These are phyloP conservation scores for Talaromyces sp. DNA, from an alignment of 2,329 filamentous ascomycete genomes.

Conservation along the genomic window DNA sequence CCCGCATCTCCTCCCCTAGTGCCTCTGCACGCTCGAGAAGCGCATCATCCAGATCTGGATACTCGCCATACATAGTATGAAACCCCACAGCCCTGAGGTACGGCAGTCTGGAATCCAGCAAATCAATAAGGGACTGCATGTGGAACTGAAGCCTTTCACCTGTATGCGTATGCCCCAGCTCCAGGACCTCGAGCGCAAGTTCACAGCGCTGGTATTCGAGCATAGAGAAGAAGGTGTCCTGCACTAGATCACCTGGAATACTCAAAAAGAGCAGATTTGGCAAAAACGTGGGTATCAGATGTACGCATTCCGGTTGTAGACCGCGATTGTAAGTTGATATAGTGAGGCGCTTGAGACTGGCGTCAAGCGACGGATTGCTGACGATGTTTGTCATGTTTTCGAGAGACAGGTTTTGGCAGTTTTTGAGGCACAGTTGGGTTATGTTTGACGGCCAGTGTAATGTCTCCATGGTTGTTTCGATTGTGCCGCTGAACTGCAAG, in stretches of 20 bases:
- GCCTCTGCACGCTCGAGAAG: slow-evolving; percentile 23
- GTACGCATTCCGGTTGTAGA: slow-evolving; percentile 27
- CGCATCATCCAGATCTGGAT: slow-evolving; percentile 29
- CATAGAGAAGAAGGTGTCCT: slow-evolving; percentile 28
- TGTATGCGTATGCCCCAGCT: slow-evolving; percentile 25
- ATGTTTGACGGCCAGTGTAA: slow-evolving; percentile 31
- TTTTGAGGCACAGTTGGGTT: slow-evolving; percentile 25
- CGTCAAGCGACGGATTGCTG: slow-evolving; percentile 23
- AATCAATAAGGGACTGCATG: slow-evolving; percentile 22
- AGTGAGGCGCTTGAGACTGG: slow-evolving; percentile 26
- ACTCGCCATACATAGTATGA: slow-evolving; percentile 27
- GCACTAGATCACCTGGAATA: slow-evolving; percentile 31
- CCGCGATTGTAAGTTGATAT: slow-evolving; percentile 26
- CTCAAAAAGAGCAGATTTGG: slow-evolving; percentile 29
- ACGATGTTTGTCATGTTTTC: slow-evolving; percentile 25
- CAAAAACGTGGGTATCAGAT: slow-evolving; percentile 26
- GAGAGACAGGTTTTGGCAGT: slow-evolving; percentile 27
- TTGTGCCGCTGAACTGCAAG: slow-evolving; percentile 27
- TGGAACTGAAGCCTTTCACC: slow-evolving; percentile 23
- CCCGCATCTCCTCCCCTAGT: not conserved
- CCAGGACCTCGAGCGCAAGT: slow-evolving; percentile 28
- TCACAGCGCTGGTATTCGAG: slow-evolving; percentile 17
- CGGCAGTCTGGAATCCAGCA: slow-evolving; percentile 24
- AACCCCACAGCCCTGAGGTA: slow-evolving; percentile 30
- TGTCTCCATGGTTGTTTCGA: slow-evolving; percentile 21